A percentile compares a stretch with the other conserved stretches of the same genome.
phyloP scores from a whole-genome alignment of 73 alveolate species.

The Tetrahymena elliotti region DNA sequence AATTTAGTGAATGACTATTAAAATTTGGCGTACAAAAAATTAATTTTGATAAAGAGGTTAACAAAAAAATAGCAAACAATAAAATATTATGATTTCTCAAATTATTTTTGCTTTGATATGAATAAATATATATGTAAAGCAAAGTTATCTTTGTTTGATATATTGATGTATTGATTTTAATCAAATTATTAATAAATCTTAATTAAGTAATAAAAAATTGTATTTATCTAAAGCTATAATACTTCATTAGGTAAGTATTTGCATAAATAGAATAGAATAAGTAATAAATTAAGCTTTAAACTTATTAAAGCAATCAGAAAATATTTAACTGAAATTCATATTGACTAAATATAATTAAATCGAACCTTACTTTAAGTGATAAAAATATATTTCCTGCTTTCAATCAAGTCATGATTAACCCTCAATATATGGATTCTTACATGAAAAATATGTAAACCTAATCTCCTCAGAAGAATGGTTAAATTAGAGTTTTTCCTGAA shows the following conservation, averaged over 20 bases:
- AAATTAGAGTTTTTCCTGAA: background rate
- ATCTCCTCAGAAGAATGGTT: background rate
- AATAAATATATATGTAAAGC: background rate
- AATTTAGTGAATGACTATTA: background rate
- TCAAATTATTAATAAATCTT: background rate
- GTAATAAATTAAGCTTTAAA: background rate
- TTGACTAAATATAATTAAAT: background rate
- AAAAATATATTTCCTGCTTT: background rate
- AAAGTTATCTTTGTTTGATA: background rate
- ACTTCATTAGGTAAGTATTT: too few relatives aligned
- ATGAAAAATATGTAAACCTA: background rate
- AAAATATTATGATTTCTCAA: too few relatives aligned
- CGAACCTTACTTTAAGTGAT: background rate
- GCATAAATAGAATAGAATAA: background rate
- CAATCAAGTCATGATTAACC: background rate
- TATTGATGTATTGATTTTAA: background rate
- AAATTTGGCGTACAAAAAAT: background rate
- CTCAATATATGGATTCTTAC: background rate
- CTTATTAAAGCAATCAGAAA: too few relatives aligned
- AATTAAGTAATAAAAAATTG: too few relatives aligned
- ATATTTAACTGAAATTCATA: background rate
- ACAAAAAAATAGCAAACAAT: background rate
- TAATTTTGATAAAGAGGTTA: background rate
- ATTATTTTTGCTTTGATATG: background rate
- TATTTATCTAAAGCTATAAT: background rate